phyloP scores from a whole-genome alignment of 805 yeast genomes.

The Lipomyces sp. region DNA sequence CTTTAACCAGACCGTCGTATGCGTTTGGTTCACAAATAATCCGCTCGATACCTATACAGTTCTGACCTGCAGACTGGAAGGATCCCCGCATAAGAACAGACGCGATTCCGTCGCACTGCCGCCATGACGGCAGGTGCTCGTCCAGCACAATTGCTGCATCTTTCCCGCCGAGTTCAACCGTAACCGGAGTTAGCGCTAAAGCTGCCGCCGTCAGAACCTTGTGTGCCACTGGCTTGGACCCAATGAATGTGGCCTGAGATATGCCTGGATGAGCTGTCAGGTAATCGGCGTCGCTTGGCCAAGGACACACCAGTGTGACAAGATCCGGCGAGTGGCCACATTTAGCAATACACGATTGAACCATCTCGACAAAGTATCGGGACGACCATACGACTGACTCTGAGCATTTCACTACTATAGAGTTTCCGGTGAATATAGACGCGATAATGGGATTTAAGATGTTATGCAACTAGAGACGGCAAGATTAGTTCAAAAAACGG shows the following conservation, averaged over 20 bases:
- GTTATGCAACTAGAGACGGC: conserved; percentile 65
- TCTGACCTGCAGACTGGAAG: conserved; percentile 96
- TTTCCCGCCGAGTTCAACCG: conserved; percentile 95
- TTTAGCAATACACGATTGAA: conserved; percentile 69
- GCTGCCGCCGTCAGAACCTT: conserved; percentile 83
- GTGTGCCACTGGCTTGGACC: conserved; percentile 94
- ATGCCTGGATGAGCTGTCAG: conserved; percentile 83
- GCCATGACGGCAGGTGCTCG: conserved; percentile 49
- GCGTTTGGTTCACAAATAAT: conserved; percentile 77
- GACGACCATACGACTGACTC: conserved; percentile 97
- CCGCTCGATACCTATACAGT: conserved; percentile 96
- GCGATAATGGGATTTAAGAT: conserved; percentile 91
- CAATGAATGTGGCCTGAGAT: conserved; percentile 91
- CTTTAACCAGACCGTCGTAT: conserved; percentile 65
- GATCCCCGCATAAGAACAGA: conserved; percentile 92
- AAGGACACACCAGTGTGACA: conserved; percentile 85
- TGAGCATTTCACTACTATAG: conserved; percentile 88
- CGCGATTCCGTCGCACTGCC: conserved; percentile 54
- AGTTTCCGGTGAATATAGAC: conserved; percentile 87
- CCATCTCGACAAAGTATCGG: conserved; percentile 71
- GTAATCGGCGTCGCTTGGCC: conserved; percentile 86
- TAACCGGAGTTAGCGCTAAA: conserved; percentile 87
- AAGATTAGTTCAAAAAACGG: background rate
- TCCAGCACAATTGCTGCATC: conserved; percentile 89
- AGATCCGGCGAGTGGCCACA: conserved; percentile 80